Evolutionary conservation across 345 rosid species (phyloP).

Genomic region (Toxicodendron radicans): DNA sequence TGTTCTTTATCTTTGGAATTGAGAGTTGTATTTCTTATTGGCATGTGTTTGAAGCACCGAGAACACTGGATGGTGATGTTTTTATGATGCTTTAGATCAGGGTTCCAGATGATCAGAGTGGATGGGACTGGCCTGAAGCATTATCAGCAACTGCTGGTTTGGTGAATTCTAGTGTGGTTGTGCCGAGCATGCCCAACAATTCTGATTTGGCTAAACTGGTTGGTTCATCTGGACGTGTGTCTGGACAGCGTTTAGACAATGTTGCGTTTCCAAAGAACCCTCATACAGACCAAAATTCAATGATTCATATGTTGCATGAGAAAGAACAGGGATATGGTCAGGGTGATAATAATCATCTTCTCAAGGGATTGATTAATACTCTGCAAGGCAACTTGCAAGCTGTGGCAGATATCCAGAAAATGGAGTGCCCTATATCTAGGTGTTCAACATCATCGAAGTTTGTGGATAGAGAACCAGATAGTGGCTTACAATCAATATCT

Average conservation of each 20-base stretch:
- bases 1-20: conserved; percentile 32
- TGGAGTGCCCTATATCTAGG: conserved; percentile 26
- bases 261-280: conserved; percentile 16
- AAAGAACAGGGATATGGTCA: conserved; percentile 29
- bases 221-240: conserved; percentile 31
- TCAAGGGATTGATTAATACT: conserved; percentile 27
- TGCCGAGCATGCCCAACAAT: conserved; percentile 23
- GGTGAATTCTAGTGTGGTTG: conserved; percentile 36
- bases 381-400: conserved; percentile 21
- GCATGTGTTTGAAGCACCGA: conserved; percentile 64
- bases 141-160: conserved; percentile 42
- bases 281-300: conserved; percentile 14
- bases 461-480: conserved; percentile 31
- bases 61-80: conserved; percentile 72
- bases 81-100: conserved; percentile 70
- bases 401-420: conserved; percentile 22
- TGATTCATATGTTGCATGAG: conserved; percentile 23
- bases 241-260: conserved; percentile 25
- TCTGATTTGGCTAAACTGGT: conserved; percentile 33
- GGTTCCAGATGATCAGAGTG: conserved; percentile 63
- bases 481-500: conserved; percentile 26
- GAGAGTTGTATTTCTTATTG: conserved; percentile 53
- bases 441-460: conserved; percentile 27
- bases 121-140: conserved; percentile 69
- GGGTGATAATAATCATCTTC: conserved; percentile 26